Conservation (phyloP, 2,329 filamentous ascomycete genomes). For the Leptographium lundbergii region DNA sequence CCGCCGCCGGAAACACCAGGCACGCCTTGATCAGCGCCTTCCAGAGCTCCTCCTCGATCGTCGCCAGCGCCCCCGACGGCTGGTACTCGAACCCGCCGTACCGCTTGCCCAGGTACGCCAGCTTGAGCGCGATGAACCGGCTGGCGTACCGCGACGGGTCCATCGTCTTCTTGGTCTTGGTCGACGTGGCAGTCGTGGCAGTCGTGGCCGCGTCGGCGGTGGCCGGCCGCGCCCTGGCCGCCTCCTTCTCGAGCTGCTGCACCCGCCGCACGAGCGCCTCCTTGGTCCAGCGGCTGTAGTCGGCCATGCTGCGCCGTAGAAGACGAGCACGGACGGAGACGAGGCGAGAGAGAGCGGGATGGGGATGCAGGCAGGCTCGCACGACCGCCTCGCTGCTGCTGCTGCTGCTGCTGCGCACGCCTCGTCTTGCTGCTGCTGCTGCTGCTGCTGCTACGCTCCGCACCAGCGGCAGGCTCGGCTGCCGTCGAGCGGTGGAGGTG, state of each 20-base stretch:
- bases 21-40: conserved; percentile 73
- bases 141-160: conserved; percentile 74
- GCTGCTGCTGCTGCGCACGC: too few species aligned
- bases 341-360: neutral
- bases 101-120: conserved; percentile 80
- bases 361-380: neutral
- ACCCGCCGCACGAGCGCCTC: conserved; percentile 23
- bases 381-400: too few species aligned
- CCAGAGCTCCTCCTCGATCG: conserved; percentile 89
- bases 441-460: too few species aligned
- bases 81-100: conserved; percentile 94
- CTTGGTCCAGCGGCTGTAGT: conserved; percentile 14
- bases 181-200: neutral
- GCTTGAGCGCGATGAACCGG: conserved; percentile 77
- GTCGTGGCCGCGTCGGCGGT: neutral
- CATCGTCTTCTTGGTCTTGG: conserved; percentile 26
- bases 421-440: too few species aligned
- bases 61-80: conserved; percentile 56
- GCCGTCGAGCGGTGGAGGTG: too few species aligned
- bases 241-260: conserved; percentile 10
- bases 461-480: neutral
- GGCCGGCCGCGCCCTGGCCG: neutral
- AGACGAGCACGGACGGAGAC: too few species aligned
- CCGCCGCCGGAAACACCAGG: conserved; percentile 57
- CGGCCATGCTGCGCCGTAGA: conserved; percentile 6